Conservation (phyloP, 225 moss, liverwort and hornwort genomes). For the Marchantia paleacea region DNA sequence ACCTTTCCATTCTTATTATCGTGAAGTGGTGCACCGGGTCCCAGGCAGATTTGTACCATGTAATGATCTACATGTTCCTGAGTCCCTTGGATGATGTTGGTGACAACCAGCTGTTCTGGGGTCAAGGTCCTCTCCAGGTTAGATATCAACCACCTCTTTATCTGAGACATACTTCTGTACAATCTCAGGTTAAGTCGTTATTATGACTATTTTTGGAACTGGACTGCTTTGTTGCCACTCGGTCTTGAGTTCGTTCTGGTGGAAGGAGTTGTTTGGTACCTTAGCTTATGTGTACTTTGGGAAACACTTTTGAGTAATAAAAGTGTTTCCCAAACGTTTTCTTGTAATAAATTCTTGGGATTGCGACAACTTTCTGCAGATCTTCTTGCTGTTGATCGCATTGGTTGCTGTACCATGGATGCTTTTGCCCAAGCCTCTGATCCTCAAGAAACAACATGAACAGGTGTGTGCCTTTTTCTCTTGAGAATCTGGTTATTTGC, state of each 20-base stretch:
- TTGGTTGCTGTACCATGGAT: constrained; percentile 85
- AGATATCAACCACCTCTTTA: not conserved
- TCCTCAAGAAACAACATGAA: constrained; percentile 69
- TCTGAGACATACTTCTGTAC: not conserved
- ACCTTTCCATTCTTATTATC: constrained; percentile 80
- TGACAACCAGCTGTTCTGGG: constrained; percentile 76
- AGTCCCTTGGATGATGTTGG: constrained; percentile 55
- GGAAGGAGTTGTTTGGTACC: too few relatives aligned
- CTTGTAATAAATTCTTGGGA: too few relatives aligned
- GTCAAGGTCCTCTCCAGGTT: constrained; percentile 70
- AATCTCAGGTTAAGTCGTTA: too few relatives aligned
- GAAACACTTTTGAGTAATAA: too few relatives aligned
- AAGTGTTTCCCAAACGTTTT: too few relatives aligned
- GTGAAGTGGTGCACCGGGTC: constrained; percentile 91
- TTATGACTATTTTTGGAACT: too few relatives aligned
- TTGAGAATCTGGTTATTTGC: not conserved
- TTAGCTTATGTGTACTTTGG: too few relatives aligned
- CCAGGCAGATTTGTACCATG: constrained; percentile 96
- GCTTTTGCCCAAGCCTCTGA: constrained; percentile 86
- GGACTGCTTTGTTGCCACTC: too few relatives aligned
- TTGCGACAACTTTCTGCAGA: constrained; percentile 33
- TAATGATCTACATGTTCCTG: constrained; percentile 99
- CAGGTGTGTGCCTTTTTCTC: constrained; percentile 40
- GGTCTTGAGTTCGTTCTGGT: too few relatives aligned
- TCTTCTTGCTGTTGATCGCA: constrained; percentile 61